phyloP scores from a whole-genome alignment of 2,329 filamentous ascomycete species.

The Fusarium secorum region DNA sequence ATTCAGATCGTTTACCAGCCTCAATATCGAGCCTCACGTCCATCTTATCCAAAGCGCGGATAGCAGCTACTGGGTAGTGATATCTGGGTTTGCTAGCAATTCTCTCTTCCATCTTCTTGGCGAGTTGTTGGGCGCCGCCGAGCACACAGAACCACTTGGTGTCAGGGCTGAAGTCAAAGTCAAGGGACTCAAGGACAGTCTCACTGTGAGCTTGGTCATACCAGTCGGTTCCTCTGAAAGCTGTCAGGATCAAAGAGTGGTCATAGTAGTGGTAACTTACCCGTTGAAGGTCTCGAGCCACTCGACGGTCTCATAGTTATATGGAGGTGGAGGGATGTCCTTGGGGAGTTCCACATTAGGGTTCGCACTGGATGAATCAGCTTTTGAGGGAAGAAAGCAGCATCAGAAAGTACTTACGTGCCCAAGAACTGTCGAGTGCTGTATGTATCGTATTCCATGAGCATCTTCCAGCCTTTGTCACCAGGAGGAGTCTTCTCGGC shows the following conservation, averaged over 20 bases:
- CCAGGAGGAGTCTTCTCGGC: background rate
- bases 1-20: background rate
- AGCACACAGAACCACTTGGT: constrained; percentile 13
- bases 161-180: background rate
- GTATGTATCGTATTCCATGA: constrained; percentile 7
- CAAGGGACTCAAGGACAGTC: constrained; percentile 4
- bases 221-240: constrained; percentile 2
- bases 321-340: background rate
- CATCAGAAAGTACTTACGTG: background rate
- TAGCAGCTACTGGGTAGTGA: background rate
- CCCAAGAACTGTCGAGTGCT: constrained; percentile 9
- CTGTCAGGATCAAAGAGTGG: background rate
- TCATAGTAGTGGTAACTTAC: background rate
- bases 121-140: constrained; percentile 3
- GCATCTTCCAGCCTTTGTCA: background rate
- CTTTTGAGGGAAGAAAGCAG: fast-evolving
- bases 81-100: background rate
- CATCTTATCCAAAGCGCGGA: background rate
- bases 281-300: constrained; percentile 2
- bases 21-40: background rate
- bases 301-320: constrained; percentile 11
- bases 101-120: background rate
- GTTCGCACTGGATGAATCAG: background rate
- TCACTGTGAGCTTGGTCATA: constrained; percentile 12
- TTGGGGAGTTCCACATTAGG: background rate